These are phyloP conservation scores for Coffea eugenioides DNA, from an alignment of 257 asterid species.

Conservation along the genomic window DNA sequence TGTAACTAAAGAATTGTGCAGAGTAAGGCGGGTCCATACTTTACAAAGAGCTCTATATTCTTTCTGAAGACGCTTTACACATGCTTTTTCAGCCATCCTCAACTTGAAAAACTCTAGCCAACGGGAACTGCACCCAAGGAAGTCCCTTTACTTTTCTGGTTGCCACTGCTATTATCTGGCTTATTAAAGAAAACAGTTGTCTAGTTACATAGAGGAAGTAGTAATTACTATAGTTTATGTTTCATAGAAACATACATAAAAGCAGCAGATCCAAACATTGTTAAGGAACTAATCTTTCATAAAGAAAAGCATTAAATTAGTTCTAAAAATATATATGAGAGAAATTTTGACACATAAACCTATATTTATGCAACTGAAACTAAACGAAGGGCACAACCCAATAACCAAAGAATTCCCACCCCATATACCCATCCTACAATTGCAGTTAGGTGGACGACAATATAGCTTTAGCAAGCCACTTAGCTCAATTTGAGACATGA, in stretches of 20 bases:
- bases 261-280: not conserved
- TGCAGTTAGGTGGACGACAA: too few species aligned
- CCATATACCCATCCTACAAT: too few species aligned
- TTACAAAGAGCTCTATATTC: conserved; percentile 95
- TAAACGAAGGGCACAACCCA: too few species aligned
- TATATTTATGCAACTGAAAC: too few species aligned
- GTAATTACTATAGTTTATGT: not conserved
- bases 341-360: too few species aligned
- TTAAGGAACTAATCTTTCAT: not conserved
- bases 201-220: not conserved
- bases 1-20: not conserved
- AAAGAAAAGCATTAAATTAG: too few species aligned
- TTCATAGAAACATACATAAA: not conserved
- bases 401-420: too few species aligned
- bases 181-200: not conserved
- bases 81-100: conserved; percentile 76
- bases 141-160: conserved; percentile 1
- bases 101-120: conserved; percentile 8
- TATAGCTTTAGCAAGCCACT: not conserved
- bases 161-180: not conserved
- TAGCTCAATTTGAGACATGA: not conserved
- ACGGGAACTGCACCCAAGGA: conserved; percentile 12
- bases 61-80: conserved; percentile 95
- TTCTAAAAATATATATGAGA: not conserved
- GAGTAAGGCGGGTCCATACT: conserved; percentile 43